These are phyloP conservation scores for Podaxis sp. DNA, from an alignment of 768 basidiomycete species.

Conservation along the genomic window DNA sequence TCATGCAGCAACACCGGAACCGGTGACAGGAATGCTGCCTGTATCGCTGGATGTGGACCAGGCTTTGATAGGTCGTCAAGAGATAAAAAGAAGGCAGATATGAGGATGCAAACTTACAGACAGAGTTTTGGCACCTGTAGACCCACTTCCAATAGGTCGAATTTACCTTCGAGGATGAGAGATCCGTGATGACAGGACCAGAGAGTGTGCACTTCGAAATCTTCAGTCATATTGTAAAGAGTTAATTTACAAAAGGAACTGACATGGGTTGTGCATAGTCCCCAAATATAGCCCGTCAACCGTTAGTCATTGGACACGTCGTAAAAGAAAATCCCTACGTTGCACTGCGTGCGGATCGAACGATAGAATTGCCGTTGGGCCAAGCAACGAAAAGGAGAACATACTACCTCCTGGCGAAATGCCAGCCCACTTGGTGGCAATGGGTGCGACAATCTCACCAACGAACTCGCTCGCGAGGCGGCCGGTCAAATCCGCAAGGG, in stretches of 20 bases:
- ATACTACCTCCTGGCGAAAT: constrained; percentile 50
- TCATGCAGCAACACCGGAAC: constrained; percentile 46
- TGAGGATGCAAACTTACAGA: constrained; percentile 32
- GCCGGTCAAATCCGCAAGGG: constrained; percentile 37
- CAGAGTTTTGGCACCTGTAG: constrained; percentile 63
- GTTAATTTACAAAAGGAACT: constrained; percentile 11
- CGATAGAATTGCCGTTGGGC: constrained; percentile 50
- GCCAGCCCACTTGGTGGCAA: constrained; percentile 52
- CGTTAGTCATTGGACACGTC: background rate
- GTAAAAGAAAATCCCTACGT: constrained; percentile 34
- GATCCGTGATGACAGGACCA: constrained; percentile 49
- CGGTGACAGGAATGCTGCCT: constrained; percentile 31
- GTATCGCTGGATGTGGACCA: constrained; percentile 35
- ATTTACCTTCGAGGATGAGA: constrained; percentile 43
- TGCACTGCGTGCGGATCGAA: constrained; percentile 47
- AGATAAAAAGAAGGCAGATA: background rate
- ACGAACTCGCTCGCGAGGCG: constrained; percentile 51
- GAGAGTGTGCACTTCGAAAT: background rate
- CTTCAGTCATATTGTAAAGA: background rate
- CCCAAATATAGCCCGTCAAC: constrained; percentile 22
- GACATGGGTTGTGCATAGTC: constrained; percentile 49
- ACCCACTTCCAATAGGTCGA: constrained; percentile 67
- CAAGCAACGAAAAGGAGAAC: constrained; percentile 59
- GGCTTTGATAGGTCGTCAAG: constrained; percentile 15
- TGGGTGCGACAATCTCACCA: constrained; percentile 56